phyloP scores from a whole-genome alignment of 2,329 filamentous ascomycete species.

The Dothideomycetes sp. region DNA sequence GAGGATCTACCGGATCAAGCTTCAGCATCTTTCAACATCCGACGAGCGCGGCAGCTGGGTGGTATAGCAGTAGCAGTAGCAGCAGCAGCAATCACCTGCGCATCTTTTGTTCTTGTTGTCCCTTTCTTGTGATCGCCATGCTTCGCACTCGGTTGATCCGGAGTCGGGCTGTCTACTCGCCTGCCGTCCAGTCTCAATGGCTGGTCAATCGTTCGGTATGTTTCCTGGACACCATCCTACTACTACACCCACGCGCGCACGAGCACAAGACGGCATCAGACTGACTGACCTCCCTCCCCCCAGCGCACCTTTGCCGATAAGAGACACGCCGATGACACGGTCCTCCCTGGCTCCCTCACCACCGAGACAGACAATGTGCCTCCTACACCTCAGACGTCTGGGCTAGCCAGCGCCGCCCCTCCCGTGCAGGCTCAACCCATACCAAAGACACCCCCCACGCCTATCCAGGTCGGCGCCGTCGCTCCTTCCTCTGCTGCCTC shows the following conservation, averaged over 20 bases:
- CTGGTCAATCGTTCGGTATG: conserved; percentile 10
- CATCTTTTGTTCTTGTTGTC: conserved; percentile 1
- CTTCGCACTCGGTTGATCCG: conserved; percentile 12
- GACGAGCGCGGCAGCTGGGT: background rate
- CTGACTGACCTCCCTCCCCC: background rate
- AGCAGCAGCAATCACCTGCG: background rate
- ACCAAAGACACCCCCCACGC: conserved; percentile 15
- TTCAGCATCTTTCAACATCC: background rate
- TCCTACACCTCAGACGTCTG: conserved; percentile 16
- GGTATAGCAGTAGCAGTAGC: no score
- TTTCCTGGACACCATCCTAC: background rate
- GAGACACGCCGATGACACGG: conserved; percentile 19
- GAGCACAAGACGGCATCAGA: conserved; percentile 4
- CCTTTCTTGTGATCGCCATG: conserved; percentile 9
- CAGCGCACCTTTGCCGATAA: conserved; percentile 21
- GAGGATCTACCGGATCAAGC: background rate
- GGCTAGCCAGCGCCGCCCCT: conserved; percentile 10
- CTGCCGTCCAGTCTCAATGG: conserved; percentile 9
- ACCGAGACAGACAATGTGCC: conserved; percentile 16
- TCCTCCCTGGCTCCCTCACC: conserved; percentile 18
- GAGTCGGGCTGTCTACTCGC: conserved; percentile 10
- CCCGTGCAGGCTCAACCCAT: conserved; percentile 1
- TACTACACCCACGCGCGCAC: background rate
- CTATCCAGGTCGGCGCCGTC: conserved; percentile 5
- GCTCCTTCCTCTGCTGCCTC: no score